A percentile compares a stretch with the other conserved stretches of the same genome.
Conservation (phyloP, 768 basidiomycete genomes). For the Lyophyllum shimeji region DNA sequence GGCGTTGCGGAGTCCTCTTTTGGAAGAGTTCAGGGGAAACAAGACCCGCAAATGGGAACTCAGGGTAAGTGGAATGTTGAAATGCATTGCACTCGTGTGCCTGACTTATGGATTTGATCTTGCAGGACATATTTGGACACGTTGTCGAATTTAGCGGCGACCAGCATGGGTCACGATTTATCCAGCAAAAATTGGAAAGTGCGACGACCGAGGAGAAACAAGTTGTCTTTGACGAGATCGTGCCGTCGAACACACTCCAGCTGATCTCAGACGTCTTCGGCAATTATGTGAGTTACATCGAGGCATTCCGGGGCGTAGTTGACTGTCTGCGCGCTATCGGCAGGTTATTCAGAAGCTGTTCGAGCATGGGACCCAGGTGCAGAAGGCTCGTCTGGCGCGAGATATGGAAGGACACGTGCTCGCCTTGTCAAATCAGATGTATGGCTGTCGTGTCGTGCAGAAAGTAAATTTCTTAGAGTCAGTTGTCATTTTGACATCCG, state of each 20-base stretch:
- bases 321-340: neutral
- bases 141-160: conserved; percentile 92
- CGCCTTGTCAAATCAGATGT: conserved; percentile 83
- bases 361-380: conserved; percentile 77
- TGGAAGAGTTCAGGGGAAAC: conserved; percentile 86
- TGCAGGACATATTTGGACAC: conserved; percentile 82
- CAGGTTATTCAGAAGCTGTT: conserved; percentile 94
- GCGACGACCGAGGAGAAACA: conserved; percentile 81
- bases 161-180: conserved; percentile 97
- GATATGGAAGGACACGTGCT: conserved; percentile 80
- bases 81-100: conserved; percentile 4
- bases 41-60: conserved; percentile 82
- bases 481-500: neutral
- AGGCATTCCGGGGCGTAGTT: neutral
- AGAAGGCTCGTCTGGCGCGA: conserved; percentile 67
- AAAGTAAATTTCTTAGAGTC: conserved; percentile 52
- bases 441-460: conserved; percentile 95
- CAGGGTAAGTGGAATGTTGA: conserved; percentile 43
- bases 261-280: conserved; percentile 94
- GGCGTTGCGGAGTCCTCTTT: conserved; percentile 62
- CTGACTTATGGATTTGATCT: conserved; percentile 15
- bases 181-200: conserved; percentile 82
- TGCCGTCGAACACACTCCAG: conserved; percentile 69
- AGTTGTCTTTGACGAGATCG: conserved; percentile 82
- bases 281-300: conserved; percentile 74